phyloP scores from a whole-genome alignment of 495 filamentous ascomycete species.

The Hyaloscypha variabilis region DNA sequence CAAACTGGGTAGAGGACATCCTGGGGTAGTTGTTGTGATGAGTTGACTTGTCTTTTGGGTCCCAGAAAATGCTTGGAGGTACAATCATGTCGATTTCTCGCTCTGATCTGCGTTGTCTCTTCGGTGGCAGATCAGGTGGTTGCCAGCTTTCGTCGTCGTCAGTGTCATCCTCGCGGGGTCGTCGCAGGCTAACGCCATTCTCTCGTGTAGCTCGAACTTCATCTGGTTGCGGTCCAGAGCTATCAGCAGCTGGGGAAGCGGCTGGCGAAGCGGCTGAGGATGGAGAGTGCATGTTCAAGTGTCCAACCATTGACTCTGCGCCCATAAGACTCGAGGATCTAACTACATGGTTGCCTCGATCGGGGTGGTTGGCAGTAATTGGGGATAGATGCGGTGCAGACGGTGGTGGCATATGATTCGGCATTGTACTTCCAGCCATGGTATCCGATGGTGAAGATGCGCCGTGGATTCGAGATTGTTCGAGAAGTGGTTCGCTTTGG shows the following conservation, averaged over 20 bases:
- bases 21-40: slow-evolving; percentile 56
- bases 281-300: slow-evolving; percentile 68
- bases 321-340: slow-evolving; percentile 60
- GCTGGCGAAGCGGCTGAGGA: slow-evolving; percentile 32
- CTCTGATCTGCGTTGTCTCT: slow-evolving; percentile 27
- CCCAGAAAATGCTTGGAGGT: slow-evolving; percentile 53
- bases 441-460: neutral
- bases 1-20: slow-evolving; percentile 53
- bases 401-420: slow-evolving; percentile 3
- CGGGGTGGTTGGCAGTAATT: slow-evolving; percentile 37
- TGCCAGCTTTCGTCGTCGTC: slow-evolving; percentile 23
- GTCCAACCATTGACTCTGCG: slow-evolving; percentile 67
- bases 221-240: slow-evolving; percentile 12
- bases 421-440: slow-evolving; percentile 9
- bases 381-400: neutral
- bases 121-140: slow-evolving; percentile 20
- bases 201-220: neutral
- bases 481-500: slow-evolving; percentile 6
- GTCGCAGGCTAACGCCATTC: slow-evolving; percentile 24
- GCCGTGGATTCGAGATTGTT: neutral
- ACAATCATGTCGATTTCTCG: slow-evolving; percentile 53
- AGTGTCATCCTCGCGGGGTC: slow-evolving; percentile 26
- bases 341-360: slow-evolving; percentile 36
- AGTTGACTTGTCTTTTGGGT: slow-evolving; percentile 45
- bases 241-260: slow-evolving; percentile 11